Percentiles rank a stretch among this genome's conserved stretches.
Evolutionary conservation across 2,329 filamentous ascomycete species (phyloP).

Genomic region (Colletotrichum sublineola): DNA sequence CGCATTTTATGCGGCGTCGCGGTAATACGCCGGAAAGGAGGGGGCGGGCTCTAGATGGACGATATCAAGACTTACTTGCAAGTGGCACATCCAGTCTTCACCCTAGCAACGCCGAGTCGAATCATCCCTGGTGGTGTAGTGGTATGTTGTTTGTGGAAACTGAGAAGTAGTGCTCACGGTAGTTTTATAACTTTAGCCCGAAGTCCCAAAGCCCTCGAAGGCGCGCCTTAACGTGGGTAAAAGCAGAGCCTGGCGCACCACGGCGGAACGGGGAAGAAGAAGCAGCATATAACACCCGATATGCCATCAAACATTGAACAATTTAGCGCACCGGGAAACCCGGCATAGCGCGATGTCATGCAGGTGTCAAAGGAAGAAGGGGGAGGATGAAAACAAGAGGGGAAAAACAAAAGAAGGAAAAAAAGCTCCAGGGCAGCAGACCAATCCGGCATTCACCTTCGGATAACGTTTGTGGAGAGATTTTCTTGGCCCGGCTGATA

Average conservation of each 20-base stretch:
- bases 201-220: background rate
- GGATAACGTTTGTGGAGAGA: background rate
- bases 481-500: background rate
- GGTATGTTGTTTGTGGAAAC: background rate
- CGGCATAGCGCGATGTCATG: background rate
- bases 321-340: background rate
- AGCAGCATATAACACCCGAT: too few relatives aligned
- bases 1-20: constrained; percentile 39
- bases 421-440: background rate
- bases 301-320: background rate
- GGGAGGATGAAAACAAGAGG: too few relatives aligned
- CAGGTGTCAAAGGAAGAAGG: background rate
- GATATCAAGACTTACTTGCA: constrained; percentile 39
- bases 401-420: background rate
- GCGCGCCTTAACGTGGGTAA: background rate
- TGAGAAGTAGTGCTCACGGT: background rate
- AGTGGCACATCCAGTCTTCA: constrained; percentile 42
- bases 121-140: background rate
- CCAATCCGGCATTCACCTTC: too few relatives aligned
- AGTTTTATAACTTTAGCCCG: background rate
- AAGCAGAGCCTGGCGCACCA: background rate
- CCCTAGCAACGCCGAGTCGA: constrained; percentile 23
- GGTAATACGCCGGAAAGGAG: background rate
- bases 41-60: too few relatives aligned
- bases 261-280: background rate